Conservation (phyloP, 768 basidiomycete genomes). For the Mycena epipterygia region DNA sequence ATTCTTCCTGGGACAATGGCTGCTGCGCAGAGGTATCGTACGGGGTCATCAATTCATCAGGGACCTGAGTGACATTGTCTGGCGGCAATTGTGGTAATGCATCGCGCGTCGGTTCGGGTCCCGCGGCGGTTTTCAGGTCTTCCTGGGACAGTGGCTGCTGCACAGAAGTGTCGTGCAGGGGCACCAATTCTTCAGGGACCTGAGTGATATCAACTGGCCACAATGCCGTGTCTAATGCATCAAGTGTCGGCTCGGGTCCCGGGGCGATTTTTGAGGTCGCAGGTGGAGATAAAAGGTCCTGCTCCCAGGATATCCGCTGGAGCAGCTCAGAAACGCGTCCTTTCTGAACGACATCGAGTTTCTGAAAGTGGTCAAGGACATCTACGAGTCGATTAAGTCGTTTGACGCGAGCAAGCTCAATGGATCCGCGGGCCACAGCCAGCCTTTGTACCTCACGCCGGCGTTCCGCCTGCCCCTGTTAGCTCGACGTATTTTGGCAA, state of each 20-base stretch:
- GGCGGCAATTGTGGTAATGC: neutral
- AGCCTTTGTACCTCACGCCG: constrained; percentile 64
- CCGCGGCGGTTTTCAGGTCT: neutral
- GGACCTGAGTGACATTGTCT: neutral
- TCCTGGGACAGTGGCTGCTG: no score
- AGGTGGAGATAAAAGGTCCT: neutral
- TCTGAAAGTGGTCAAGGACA: constrained; percentile 54
- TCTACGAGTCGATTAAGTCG: constrained; percentile 62
- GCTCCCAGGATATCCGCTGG: constrained; percentile 31
- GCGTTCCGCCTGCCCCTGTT: constrained; percentile 63
- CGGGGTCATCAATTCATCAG: no score
- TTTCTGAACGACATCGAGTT: constrained; percentile 46
- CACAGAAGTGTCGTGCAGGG: no score
- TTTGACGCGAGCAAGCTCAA: constrained; percentile 71
- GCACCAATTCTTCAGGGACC: no score
- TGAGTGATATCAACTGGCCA: neutral
- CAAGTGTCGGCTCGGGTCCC: neutral
- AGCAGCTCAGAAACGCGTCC: constrained; percentile 46
- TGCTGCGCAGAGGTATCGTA: no score
- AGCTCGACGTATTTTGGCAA: neutral
- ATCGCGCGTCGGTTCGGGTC: neutral
- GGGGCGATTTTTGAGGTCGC: no score
- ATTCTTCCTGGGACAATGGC: neutral
- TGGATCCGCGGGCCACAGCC: constrained; percentile 62
- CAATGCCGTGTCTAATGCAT: neutral